A percentile compares a stretch with the other conserved stretches of the same genome.
These are phyloP conservation scores for Moricandia arvensis DNA, from an alignment of 345 rosid species.

Conservation along the genomic window DNA sequence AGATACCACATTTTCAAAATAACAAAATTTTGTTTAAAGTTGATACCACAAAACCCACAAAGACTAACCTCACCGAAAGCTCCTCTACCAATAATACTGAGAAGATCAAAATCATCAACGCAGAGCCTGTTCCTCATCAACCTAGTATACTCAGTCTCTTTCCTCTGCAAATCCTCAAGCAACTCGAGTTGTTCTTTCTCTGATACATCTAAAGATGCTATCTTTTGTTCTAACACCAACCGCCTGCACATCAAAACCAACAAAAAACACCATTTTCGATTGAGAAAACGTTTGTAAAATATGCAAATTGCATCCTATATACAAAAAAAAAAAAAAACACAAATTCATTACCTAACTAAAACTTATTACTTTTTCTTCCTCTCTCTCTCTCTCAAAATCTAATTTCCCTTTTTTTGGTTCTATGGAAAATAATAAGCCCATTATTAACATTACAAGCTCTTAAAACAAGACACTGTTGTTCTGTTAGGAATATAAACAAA, in stretches of 20 bases:
- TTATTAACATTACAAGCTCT: slow-evolving; percentile 1
- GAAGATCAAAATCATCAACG: slow-evolving; percentile 81
- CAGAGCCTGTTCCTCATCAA: slow-evolving; percentile 80
- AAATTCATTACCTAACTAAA: too few relatives aligned
- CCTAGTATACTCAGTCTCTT: slow-evolving; percentile 83
- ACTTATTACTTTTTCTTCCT: too few relatives aligned
- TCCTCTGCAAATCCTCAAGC: slow-evolving; percentile 76
- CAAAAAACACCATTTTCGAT: neutral
- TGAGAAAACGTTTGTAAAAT: neutral
- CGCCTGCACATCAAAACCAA: slow-evolving; percentile 51
- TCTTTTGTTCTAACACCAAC: slow-evolving; percentile 55
- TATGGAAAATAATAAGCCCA: too few relatives aligned
- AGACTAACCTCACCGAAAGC: slow-evolving; percentile 92
- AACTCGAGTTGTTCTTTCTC: slow-evolving; percentile 70
- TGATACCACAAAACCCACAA: too few relatives aligned
- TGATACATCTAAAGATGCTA: slow-evolving; percentile 68
- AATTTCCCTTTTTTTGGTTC: too few relatives aligned
- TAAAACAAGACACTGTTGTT: slow-evolving; percentile 10
- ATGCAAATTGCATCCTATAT: too few relatives aligned
- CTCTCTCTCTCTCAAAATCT: too few relatives aligned
- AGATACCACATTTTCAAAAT: too few relatives aligned
- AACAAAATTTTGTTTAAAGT: too few relatives aligned
- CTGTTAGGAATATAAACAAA: slow-evolving; percentile 9
- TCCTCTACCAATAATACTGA: slow-evolving; percentile 83
- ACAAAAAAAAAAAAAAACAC: too few relatives aligned